Conservation (phyloP, 2,329 filamentous ascomycete genomes). For the Pyricularia pennisetigena region DNA sequence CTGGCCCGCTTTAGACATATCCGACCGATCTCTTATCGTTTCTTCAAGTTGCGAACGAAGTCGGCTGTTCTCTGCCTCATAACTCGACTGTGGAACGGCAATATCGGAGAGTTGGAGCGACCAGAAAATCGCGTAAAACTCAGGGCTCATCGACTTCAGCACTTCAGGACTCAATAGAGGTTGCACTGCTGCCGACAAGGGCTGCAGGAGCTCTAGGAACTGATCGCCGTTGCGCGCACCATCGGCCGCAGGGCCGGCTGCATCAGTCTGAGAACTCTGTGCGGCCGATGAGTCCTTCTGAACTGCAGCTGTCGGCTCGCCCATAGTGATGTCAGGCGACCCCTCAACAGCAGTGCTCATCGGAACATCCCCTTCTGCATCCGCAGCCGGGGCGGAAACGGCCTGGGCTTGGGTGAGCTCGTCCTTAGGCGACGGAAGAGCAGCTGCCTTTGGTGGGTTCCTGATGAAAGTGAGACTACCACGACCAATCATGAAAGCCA, state of each 20-base stretch:
- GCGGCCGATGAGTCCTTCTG: neutral
- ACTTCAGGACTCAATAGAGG: slow-evolving; percentile 49
- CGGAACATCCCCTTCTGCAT: slow-evolving; percentile 48
- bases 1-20: slow-evolving; percentile 57
- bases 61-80: slow-evolving; percentile 63
- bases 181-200: slow-evolving; percentile 61
- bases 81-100: slow-evolving; percentile 64
- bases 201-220: slow-evolving; percentile 62
- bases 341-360: slow-evolving; percentile 27
- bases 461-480: slow-evolving; percentile 60
- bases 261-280: slow-evolving; percentile 3
- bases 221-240: slow-evolving; percentile 30
- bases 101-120: slow-evolving; percentile 76
- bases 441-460: slow-evolving; percentile 2
- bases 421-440: slow-evolving; percentile 20
- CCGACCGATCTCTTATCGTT: slow-evolving; percentile 61
- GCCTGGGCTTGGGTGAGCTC: slow-evolving; percentile 16
- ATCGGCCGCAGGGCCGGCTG: slow-evolving; percentile 14
- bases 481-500: slow-evolving; percentile 80
- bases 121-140: slow-evolving; percentile 91
- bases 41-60: slow-evolving; percentile 57
- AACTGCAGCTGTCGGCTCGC: neutral
- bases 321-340: neutral
- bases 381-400: slow-evolving; percentile 18
- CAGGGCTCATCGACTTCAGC: slow-evolving; percentile 62